Conservation (phyloP, 2,329 filamentous ascomycete species). For the Teratosphaeriaceae sp. region DNA sequence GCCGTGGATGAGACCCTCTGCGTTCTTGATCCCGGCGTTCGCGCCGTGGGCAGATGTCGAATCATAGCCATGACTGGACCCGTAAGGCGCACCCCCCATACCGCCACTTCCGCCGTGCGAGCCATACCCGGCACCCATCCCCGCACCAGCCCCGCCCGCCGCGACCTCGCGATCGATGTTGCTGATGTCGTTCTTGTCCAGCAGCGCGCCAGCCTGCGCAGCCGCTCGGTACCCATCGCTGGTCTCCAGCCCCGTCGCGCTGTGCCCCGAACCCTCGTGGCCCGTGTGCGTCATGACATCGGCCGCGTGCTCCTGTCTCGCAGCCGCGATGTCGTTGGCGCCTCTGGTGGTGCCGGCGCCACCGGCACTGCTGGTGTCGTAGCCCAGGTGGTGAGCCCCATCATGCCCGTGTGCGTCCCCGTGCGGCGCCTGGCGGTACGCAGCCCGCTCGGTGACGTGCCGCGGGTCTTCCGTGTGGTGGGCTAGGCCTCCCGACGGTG, state of each 20-base stretch:
- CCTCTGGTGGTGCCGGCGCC: not conserved
- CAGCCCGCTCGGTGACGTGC: too few relatives aligned
- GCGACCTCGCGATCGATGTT: slow-evolving; percentile 1
- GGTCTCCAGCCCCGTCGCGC: slow-evolving; percentile 2
- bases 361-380: not conserved
- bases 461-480: too few relatives aligned
- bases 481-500: too few relatives aligned
- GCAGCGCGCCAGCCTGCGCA: slow-evolving; percentile 2
- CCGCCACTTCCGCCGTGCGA: not conserved
- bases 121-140: too few relatives aligned
- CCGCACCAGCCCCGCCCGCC: not conserved
- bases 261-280: not conserved
- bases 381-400: not conserved
- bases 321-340: not conserved
- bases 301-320: not conserved
- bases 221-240: not conserved
- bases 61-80: not conserved
- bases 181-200: not conserved
- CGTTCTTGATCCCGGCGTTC: not conserved
- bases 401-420: not conserved
- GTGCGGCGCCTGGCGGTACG: too few relatives aligned
- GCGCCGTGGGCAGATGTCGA: not conserved
- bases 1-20: slow-evolving; percentile 5
- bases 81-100: not conserved
- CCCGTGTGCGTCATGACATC: not conserved